A percentile compares a stretch with the other conserved stretches of the same genome.
These are phyloP conservation scores for Paradendryphiella salina DNA, from an alignment of 2,329 filamentous ascomycete species.

Conservation along the genomic window DNA sequence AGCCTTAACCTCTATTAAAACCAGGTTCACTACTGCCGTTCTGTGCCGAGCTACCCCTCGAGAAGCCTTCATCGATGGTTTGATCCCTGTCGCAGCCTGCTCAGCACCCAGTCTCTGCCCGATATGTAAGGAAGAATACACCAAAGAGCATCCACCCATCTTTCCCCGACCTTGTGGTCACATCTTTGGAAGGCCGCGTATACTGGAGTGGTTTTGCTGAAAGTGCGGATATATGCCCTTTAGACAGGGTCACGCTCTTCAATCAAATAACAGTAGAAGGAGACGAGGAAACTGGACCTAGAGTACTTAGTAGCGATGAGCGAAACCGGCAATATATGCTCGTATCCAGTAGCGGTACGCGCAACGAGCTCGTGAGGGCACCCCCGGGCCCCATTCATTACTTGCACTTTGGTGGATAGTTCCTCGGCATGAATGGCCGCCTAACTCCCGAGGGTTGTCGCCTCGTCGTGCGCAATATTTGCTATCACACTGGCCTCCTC, in stretches of 20 bases:
- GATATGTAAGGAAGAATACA: slow-evolving; percentile 14
- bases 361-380: neutral
- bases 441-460: slow-evolving; percentile 1
- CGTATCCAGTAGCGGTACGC: neutral
- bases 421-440: slow-evolving; percentile 6
- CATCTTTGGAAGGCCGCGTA: slow-evolving; percentile 19
- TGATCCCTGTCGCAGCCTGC: slow-evolving; percentile 3
- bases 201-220: slow-evolving; percentile 9
- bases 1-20: neutral
- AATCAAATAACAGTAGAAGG: neutral
- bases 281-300: neutral
- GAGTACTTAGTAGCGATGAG: neutral
- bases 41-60: neutral
- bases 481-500: slow-evolving; percentile 3
- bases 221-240: neutral
- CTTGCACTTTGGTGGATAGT: slow-evolving; percentile 1
- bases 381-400: neutral
- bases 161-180: slow-evolving; percentile 16
- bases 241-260: slow-evolving; percentile 6
- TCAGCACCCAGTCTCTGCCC: slow-evolving; percentile 9
- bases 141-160: neutral
- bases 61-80: neutral
- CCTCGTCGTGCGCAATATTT: slow-evolving; percentile 2
- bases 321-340: neutral
- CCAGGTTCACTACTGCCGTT: neutral